Percentiles rank a stretch among this genome's conserved stretches.
These are phyloP conservation scores for Fusarium dimerum DNA, from an alignment of 2,329 filamentous ascomycete genomes.

Conservation along the genomic window DNA sequence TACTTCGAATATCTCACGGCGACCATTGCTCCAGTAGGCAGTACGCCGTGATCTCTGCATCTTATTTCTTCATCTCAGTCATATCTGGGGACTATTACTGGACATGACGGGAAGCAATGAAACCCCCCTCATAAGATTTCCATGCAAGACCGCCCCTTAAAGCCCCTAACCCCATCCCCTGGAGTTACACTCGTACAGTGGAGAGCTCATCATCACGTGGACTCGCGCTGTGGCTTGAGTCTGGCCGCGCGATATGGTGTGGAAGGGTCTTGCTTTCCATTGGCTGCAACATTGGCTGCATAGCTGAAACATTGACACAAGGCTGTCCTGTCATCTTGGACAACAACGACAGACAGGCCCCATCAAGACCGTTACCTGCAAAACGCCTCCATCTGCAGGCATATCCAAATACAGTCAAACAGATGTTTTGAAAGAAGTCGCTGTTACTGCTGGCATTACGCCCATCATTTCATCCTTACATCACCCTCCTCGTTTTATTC, in stretches of 20 bases:
- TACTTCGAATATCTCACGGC: no score
- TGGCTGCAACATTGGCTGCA: constrained; percentile 16
- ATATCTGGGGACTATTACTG: no score
- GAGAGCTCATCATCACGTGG: constrained; percentile 25
- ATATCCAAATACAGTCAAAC: neutral
- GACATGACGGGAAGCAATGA: no score
- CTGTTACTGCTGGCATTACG: constrained; percentile 2
- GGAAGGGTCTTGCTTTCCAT: neutral
- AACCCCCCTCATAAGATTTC: no score
- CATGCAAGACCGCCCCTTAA: neutral
- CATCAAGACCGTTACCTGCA: neutral
- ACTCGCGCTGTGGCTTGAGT: constrained; percentile 25
- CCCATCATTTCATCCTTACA: constrained; percentile 1
- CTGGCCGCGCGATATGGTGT: constrained; percentile 1
- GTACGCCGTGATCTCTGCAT: no score
- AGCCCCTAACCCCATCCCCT: neutral
- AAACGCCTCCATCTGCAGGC: neutral
- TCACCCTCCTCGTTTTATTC: neutral
- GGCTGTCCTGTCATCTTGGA: constrained; percentile 1
- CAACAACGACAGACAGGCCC: neutral
- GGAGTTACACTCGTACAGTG: neutral
- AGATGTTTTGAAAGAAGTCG: neutral
- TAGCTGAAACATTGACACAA: constrained; percentile 10
- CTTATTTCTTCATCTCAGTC: no score
- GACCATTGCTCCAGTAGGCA: no score